Evolutionary conservation across 2,329 filamentous ascomycete genomes (phyloP).

Genomic region (Calonectria hawksworthii): DNA sequence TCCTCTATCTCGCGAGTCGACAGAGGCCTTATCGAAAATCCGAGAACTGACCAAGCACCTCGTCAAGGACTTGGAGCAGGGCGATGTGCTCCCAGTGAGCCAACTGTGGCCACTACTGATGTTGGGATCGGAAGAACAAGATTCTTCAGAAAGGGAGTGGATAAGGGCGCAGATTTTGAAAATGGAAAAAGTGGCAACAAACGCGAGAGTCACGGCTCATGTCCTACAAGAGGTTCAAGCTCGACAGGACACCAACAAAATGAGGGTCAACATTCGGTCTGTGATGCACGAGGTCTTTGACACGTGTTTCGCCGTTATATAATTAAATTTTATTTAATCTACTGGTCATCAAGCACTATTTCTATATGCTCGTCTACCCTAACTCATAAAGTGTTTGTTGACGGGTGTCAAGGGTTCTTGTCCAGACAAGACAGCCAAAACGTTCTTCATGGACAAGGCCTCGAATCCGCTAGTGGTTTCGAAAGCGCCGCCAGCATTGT

Average conservation of each 20-base stretch:
- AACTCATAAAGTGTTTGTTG: conserved; percentile 57
- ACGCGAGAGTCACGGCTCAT: neutral
- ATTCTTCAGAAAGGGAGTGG: neutral
- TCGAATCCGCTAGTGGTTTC: conserved; percentile 69
- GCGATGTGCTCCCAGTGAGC: neutral
- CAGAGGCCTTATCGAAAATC: neutral
- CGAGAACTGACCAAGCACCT: neutral
- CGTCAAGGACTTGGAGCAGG: neutral
- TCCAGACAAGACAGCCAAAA: conserved; percentile 61
- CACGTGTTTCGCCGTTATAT: neutral
- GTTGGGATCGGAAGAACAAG: neutral
- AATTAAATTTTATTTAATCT: neutral
- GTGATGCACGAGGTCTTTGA: neutral
- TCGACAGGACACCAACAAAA: neutral
- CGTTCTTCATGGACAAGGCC: conserved; percentile 66
- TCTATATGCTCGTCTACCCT: neutral
- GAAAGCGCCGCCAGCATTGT: conserved; percentile 68
- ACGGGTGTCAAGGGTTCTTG: conserved; percentile 49
- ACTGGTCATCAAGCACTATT: neutral
- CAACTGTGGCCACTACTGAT: neutral
- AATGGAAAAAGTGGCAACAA: neutral
- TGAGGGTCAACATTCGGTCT: neutral
- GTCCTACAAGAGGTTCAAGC: neutral
- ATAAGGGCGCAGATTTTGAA: neutral
- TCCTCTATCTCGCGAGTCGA: neutral